A percentile compares a stretch with the other conserved stretches of the same genome.
Evolutionary conservation across 441 rosid genomes (phyloP).

Genomic region (Pelargonium fulgidum): DNA sequence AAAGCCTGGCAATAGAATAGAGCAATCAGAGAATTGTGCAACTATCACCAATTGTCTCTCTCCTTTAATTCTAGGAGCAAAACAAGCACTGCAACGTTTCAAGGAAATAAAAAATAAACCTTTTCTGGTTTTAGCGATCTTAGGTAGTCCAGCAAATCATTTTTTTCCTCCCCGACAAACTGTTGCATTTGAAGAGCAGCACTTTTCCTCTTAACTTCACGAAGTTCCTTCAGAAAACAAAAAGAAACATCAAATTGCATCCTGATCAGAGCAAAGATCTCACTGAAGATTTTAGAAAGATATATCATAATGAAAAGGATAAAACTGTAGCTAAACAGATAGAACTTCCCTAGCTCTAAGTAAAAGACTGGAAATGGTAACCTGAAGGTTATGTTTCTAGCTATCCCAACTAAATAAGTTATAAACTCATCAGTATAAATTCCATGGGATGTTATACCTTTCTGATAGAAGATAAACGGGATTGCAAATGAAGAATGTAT

Average conservation of each 20-base stretch:
- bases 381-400: no score
- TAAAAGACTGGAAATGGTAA: not conserved
- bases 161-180: conserved; percentile 95
- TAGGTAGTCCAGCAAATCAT: conserved; percentile 84
- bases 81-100: not conserved
- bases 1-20: conserved; percentile 8
- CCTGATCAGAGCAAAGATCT: conserved; percentile 2
- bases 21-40: not conserved
- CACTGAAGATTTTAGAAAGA: not conserved
- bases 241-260: conserved; percentile 18
- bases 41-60: not conserved
- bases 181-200: conserved; percentile 97
- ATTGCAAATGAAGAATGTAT: conserved; percentile 60
- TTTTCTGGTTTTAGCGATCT: conserved; percentile 90
- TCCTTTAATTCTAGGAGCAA: not conserved
- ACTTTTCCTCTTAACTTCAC: conserved; percentile 70
- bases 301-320: not conserved
- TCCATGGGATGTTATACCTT: conserved; percentile 40
- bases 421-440: conserved; percentile 4
- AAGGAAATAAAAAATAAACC: conserved; percentile 33
- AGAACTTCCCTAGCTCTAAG: not conserved
- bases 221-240: conserved; percentile 56
- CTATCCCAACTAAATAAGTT: no score
- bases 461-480: conserved; percentile 56
- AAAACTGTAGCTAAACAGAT: not conserved